Percentiles rank a stretch among this genome's conserved stretches.
These are phyloP conservation scores for Debaryomyces robertsiae DNA, from an alignment of 1,139 yeast species.

Conservation along the genomic window DNA sequence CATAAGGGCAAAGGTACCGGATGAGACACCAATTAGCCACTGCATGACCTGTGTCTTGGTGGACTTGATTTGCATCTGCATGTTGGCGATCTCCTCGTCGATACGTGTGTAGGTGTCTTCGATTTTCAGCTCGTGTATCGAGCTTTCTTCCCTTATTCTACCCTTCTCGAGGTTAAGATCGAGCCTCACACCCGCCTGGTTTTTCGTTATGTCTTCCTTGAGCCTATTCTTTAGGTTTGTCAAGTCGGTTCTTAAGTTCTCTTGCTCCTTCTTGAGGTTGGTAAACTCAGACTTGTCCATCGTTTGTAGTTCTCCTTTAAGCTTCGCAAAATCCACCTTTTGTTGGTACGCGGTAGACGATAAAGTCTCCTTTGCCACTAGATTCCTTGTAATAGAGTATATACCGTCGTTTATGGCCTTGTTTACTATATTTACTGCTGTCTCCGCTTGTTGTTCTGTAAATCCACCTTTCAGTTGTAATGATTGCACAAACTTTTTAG, in stretches of 20 bases:
- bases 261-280: slow-evolving; percentile 83
- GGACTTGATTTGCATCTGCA: slow-evolving; percentile 91
- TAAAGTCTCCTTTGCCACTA: slow-evolving; percentile 80
- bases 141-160: slow-evolving; percentile 88
- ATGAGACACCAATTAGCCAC: slow-evolving; percentile 97
- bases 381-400: slow-evolving; percentile 67
- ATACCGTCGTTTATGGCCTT: slow-evolving; percentile 84
- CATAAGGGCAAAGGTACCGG: slow-evolving; percentile 94
- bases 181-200: slow-evolving; percentile 85
- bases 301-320: slow-evolving; percentile 86
- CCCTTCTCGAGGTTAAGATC: slow-evolving; percentile 95
- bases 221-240: slow-evolving; percentile 83
- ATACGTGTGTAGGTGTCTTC: slow-evolving; percentile 94
- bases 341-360: slow-evolving; percentile 90
- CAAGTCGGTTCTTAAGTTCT: slow-evolving; percentile 77
- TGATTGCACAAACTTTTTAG: slow-evolving; percentile 71
- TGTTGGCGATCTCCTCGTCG: slow-evolving; percentile 92
- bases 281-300: slow-evolving; percentile 87
- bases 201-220: slow-evolving; percentile 89
- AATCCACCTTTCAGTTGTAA: slow-evolving; percentile 72
- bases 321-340: slow-evolving; percentile 92
- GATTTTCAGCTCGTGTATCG: slow-evolving; percentile 88
- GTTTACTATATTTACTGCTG: slow-evolving; percentile 74
- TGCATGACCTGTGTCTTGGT: slow-evolving; percentile 97
- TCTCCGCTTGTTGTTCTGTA: slow-evolving; percentile 73